Evolutionary conservation across 2,329 filamentous ascomycete genomes (phyloP), one percentile per base, ranked within the genome.

Genomic region (Colletotrichum godetiae): DNA sequence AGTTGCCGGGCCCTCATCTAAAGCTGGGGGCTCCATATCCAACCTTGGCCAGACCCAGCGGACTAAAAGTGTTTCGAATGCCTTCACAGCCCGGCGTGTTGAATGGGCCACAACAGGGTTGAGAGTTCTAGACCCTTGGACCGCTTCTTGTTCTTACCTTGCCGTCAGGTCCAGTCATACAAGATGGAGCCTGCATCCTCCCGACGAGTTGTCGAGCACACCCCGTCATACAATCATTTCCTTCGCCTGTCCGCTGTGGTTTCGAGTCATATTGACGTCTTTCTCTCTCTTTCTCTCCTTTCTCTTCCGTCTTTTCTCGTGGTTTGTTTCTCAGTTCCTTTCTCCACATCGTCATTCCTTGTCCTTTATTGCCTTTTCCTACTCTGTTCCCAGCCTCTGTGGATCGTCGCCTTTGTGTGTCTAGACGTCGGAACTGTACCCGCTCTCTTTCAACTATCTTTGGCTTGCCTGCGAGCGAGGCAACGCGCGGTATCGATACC

Each of bases 211-310:
- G 59, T 69, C 56, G 60, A 67, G 37, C 37, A 42, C 37, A 53
- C 62, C 33, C 61, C 69, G 60, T 74, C 61, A 68, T 63, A 57
- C 31, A 31, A 24, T 31, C 56, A 11, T 22, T 60, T 49, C n/a
- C 33, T 42, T 29, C 53, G 33, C 49, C 29, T n/a, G n/a, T 59
- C 42, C 19, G 19, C 15, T 11, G 42, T 22, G 42, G 42, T 60
- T n/a, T 62, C 70, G 53, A 49, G 60, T 71, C 64, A 74, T 65
- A 71, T 71, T 57, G 72, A 71, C 72, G 58, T 46, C 59, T 60
- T 49, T 67, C 68, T 68, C 55, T 61, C 29, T 67, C 59, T 61
- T 46, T 63, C 15, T 62, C 55, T 53, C 61, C 46, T 71, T 58
- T 49, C 55, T 69, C 56, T 42, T 42, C 33, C 65, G 58, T 65